Evolutionary conservation across 495 filamentous ascomycete species (phyloP).

Genomic region (Penicillium longicatenatum): DNA sequence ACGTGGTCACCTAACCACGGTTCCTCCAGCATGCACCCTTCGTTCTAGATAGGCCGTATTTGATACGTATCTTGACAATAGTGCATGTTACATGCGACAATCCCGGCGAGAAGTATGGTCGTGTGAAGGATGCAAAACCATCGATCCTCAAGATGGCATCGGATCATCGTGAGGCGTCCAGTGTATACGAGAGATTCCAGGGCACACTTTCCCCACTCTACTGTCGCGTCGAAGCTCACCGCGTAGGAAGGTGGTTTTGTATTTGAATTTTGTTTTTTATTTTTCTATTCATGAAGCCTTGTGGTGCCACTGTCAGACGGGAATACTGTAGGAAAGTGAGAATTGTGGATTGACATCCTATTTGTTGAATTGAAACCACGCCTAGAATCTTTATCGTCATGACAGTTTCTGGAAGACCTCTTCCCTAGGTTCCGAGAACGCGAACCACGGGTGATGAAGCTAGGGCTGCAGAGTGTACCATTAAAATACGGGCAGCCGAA

Average conservation of each 20-base stretch:
- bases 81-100: too few species aligned
- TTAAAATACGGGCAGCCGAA: slow-evolving; percentile 12
- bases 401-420: slow-evolving; percentile 20
- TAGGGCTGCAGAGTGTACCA: too few species aligned
- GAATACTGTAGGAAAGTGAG: neutral
- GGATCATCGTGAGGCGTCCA: slow-evolving; percentile 20
- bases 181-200: slow-evolving; percentile 16
- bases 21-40: neutral
- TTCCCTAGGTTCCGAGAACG: slow-evolving; percentile 7
- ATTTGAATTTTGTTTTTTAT: neutral
- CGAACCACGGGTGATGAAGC: slow-evolving; percentile 12
- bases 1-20: slow-evolving; percentile 15
- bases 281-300: neutral
- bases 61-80: neutral
- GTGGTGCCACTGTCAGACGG: neutral
- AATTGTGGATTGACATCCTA: neutral
- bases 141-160: slow-evolving; percentile 2
- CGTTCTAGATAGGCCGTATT: neutral
- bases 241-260: neutral
- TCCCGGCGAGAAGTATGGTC: too few species aligned
- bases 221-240: slow-evolving; percentile 7
- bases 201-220: slow-evolving; percentile 15
- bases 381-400: slow-evolving; percentile 9
- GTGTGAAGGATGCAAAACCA: neutral
- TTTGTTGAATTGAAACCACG: neutral